Conservation (phyloP, 768 basidiomycete genomes). For the Suillus placidus region DNA sequence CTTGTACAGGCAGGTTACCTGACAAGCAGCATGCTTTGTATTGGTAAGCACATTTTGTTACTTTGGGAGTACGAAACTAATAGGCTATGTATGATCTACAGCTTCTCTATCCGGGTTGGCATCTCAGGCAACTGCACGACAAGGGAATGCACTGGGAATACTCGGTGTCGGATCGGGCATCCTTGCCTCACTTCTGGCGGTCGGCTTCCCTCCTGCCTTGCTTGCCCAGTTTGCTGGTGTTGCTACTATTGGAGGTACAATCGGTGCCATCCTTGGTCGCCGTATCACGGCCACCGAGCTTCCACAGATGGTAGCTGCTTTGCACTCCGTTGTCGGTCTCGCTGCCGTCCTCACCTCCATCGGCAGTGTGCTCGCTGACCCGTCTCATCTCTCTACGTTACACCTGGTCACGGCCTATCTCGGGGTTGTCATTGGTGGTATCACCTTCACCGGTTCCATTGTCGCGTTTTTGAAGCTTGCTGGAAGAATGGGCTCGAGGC, state of each 20-base stretch:
- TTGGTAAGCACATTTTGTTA: slow-evolving; percentile 47
- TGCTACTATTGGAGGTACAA: slow-evolving; percentile 68
- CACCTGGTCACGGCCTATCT: slow-evolving; percentile 87
- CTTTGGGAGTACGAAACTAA: not conserved
- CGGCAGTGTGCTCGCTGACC: slow-evolving; percentile 75
- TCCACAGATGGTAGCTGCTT: slow-evolving; percentile 79
- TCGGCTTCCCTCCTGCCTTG: slow-evolving; percentile 77
- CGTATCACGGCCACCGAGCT: slow-evolving; percentile 87
- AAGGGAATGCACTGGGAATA: slow-evolving; percentile 88
- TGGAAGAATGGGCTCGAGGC: slow-evolving; percentile 76
- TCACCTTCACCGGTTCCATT: slow-evolving; percentile 89
- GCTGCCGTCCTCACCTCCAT: slow-evolving; percentile 88
- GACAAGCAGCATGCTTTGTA: slow-evolving; percentile 84
- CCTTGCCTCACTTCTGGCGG: slow-evolving; percentile 77
- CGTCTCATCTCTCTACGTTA: slow-evolving; percentile 66
- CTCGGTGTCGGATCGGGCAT: slow-evolving; percentile 84
- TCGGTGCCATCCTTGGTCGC: slow-evolving; percentile 76
- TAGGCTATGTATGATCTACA: slow-evolving; percentile 28
- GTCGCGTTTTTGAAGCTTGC: slow-evolving; percentile 90
- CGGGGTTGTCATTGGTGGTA: slow-evolving; percentile 83
- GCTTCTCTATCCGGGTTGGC: slow-evolving; percentile 79
- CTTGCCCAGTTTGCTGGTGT: slow-evolving; percentile 80
- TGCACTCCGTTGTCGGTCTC: slow-evolving; percentile 89
- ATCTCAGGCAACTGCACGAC: slow-evolving; percentile 80
- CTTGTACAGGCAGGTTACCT: slow-evolving; percentile 88